A percentile compares a stretch with the other conserved stretches of the same genome.
These are phyloP conservation scores for Sugiyamaella boreocaroliniensis DNA, from an alignment of 805 yeast species.

Conservation along the genomic window DNA sequence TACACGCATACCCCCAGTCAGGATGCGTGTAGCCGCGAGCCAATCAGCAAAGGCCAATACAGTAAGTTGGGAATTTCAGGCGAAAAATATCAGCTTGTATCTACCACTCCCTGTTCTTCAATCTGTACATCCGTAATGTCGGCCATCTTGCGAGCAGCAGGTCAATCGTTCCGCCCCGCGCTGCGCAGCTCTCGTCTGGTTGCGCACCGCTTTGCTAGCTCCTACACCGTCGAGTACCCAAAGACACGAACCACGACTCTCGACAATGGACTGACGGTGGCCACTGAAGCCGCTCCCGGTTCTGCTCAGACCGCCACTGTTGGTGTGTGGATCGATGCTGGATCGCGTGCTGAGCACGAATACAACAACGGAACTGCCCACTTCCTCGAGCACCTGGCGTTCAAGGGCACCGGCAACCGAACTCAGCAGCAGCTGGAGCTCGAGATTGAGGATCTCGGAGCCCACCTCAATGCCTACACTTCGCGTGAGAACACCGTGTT, in stretches of 20 bases:
- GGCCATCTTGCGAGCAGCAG: slow-evolving; percentile 8
- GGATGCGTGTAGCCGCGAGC: neutral
- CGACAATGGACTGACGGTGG: slow-evolving; percentile 91
- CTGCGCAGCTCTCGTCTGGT: neutral
- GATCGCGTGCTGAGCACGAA: slow-evolving; percentile 87
- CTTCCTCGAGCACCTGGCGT: slow-evolving; percentile 91
- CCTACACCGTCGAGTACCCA: slow-evolving; percentile 28
- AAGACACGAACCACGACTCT: slow-evolving; percentile 63
- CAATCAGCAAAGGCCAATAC: neutral
- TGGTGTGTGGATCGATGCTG: slow-evolving; percentile 98
- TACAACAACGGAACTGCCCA: slow-evolving; percentile 94
- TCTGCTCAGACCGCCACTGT: slow-evolving; percentile 91
- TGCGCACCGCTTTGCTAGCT: neutral
- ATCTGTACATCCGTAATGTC: slow-evolving; percentile 1
- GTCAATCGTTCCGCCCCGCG: neutral
- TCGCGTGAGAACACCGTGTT: slow-evolving; percentile 96
- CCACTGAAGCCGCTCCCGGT: slow-evolving; percentile 73
- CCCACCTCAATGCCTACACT: slow-evolving; percentile 97
- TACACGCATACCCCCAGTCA: too few relatives aligned
- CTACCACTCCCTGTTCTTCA: neutral
- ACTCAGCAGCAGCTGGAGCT: slow-evolving; percentile 78
- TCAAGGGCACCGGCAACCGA: slow-evolving; percentile 84
- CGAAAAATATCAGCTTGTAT: neutral
- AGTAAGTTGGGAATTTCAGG: neutral
- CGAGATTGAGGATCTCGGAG: slow-evolving; percentile 93